Evolutionary conservation across 768 basidiomycete species (phyloP).

Genomic region (Naganishia antarctica): DNA sequence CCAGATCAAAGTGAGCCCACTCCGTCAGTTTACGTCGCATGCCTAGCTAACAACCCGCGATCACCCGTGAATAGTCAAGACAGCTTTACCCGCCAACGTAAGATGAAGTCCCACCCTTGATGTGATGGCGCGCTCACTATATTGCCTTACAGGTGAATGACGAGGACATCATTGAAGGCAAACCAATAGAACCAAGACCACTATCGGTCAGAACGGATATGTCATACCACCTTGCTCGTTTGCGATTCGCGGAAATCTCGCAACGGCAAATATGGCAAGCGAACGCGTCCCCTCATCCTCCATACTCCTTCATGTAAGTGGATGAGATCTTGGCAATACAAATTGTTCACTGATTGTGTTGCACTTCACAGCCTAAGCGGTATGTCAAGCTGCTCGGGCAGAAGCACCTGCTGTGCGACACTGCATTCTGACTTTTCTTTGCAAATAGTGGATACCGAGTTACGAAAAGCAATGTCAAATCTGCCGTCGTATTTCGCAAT

Average conservation of each 20-base stretch:
- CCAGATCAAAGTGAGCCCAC: slow-evolving; percentile 48
- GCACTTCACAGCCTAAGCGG: slow-evolving; percentile 24
- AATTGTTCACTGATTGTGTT: no score
- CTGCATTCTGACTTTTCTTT: neutral
- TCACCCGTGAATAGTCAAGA: slow-evolving; percentile 42
- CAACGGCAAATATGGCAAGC: slow-evolving; percentile 49
- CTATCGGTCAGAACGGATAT: slow-evolving; percentile 41
- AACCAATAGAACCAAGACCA: slow-evolving; percentile 41
- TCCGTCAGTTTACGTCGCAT: neutral
- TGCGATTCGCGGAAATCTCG: slow-evolving; percentile 46
- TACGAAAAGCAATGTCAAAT: slow-evolving; percentile 46
- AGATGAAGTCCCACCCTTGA: neutral
- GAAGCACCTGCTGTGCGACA: slow-evolving; percentile 17
- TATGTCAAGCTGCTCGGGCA: slow-evolving; percentile 10
- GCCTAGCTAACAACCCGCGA: neutral
- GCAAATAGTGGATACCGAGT: slow-evolving; percentile 40
- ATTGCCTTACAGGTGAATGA: slow-evolving; percentile 38
- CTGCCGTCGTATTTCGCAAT: slow-evolving; percentile 47
- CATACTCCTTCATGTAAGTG: slow-evolving; percentile 48
- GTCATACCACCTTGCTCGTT: slow-evolving; percentile 48
- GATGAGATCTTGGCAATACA: no score
- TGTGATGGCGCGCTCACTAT: neutral
- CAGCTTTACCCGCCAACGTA: slow-evolving; percentile 46
- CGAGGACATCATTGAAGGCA: slow-evolving; percentile 47
- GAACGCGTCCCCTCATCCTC: slow-evolving; percentile 45